Conservation (phyloP, 176 grass and related monocot genomes). For the Elymus sibiricus region DNA sequence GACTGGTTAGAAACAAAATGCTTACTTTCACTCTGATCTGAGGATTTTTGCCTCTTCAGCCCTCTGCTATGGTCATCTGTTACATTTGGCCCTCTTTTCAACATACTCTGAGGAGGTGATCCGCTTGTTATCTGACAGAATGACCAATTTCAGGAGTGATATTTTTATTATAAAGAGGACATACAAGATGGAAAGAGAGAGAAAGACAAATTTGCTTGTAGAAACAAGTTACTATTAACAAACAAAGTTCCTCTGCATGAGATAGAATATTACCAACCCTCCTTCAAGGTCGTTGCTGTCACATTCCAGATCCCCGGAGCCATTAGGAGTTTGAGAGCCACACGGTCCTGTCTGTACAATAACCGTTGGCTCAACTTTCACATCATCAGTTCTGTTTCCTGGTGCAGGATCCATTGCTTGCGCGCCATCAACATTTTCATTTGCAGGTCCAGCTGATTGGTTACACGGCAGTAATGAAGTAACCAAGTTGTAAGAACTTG, state of each 20-base stretch:
- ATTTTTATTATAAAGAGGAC: background rate
- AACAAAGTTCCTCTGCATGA: background rate
- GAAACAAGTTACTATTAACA: background rate
- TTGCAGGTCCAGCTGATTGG: constrained; percentile 28
- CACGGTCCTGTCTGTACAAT: constrained; percentile 47
- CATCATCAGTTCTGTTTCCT: constrained; percentile 36
- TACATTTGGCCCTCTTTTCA: constrained; percentile 35
- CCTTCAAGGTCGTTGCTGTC: constrained; percentile 71
- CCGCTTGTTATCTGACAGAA: constrained; percentile 48
- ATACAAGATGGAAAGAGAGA: background rate
- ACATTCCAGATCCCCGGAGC: constrained; percentile 48
- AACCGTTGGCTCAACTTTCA: background rate
- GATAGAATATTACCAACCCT: constrained; percentile 56
- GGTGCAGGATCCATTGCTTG: constrained; percentile 26
- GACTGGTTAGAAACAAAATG: background rate
- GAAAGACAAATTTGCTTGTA: background rate
- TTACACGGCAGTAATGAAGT: constrained; percentile 32
- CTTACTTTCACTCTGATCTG: constrained; percentile 39
- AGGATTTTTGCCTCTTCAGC: constrained; percentile 63
- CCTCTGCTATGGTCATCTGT: constrained; percentile 40
- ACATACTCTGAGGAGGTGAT: constrained; percentile 35
- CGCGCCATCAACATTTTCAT: constrained; percentile 1
- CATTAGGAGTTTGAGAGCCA: constrained; percentile 59
- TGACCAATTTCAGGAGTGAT: background rate
- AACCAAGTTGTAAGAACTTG: constrained; percentile 35